These are phyloP conservation scores for Pulveroboletus sp. DNA, from an alignment of 768 basidiomycete species.

Conservation along the genomic window DNA sequence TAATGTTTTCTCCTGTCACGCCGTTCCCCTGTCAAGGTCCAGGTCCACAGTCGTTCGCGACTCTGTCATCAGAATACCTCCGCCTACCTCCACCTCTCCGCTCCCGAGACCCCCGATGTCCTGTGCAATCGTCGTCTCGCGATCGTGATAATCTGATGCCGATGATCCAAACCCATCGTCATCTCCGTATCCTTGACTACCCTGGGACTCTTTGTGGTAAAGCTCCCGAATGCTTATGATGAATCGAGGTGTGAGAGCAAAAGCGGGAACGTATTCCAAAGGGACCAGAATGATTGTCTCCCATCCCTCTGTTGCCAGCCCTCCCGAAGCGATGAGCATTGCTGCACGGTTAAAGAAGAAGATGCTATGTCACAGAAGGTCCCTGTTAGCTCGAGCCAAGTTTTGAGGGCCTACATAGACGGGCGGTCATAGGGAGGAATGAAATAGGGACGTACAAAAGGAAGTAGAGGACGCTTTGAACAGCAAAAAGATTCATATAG, in stretches of 20 bases:
- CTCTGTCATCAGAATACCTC: neutral
- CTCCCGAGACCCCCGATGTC: neutral
- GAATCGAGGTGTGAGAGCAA: slow-evolving; percentile 10
- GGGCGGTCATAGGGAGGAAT: neutral
- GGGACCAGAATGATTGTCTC: neutral
- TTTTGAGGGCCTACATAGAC: neutral
- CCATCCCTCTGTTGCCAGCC: slow-evolving; percentile 3
- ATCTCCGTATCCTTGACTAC: neutral
- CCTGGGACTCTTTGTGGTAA: neutral
- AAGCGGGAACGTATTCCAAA: slow-evolving; percentile 4
- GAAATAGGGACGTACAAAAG: slow-evolving; percentile 5
- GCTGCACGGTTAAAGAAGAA: slow-evolving; percentile 5
- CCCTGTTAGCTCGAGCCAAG: neutral
- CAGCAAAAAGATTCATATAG: slow-evolving; percentile 4
- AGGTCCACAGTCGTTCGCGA: neutral
- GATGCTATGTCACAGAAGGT: neutral
- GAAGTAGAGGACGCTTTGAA: slow-evolving; percentile 9
- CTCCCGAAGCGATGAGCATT: slow-evolving; percentile 1
- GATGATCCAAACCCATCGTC: neutral
- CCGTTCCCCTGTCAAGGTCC: neutral
- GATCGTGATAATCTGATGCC: neutral
- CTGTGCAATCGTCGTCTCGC: neutral
- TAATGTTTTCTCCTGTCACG: neutral
- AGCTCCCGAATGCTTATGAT: slow-evolving; percentile 4
- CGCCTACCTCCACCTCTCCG: neutral